Evolutionary conservation across 495 filamentous ascomycete genomes (phyloP).

Genomic region (Aspergillus steynii): DNA sequence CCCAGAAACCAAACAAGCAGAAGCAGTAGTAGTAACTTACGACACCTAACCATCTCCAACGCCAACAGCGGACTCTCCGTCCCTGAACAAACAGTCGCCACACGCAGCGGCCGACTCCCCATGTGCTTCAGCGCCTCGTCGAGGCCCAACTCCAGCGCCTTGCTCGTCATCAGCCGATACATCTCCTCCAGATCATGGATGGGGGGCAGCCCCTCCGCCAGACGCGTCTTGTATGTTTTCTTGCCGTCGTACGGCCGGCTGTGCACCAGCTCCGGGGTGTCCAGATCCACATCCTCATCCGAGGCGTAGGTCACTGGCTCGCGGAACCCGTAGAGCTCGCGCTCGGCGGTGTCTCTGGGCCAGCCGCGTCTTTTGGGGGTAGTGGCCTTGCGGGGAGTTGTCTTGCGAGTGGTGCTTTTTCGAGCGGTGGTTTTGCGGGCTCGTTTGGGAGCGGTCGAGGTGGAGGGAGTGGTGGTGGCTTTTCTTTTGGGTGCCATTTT

Average conservation of each 20-base stretch:
- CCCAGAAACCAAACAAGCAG: not conserved
- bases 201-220: slow-evolving; percentile 42
- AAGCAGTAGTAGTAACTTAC: not conserved
- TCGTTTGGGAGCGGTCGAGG: too few species aligned
- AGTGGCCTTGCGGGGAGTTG: too few species aligned
- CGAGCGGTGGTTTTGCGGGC: too few species aligned
- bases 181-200: slow-evolving; percentile 50
- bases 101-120: slow-evolving; percentile 47
- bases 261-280: slow-evolving; percentile 22
- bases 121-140: slow-evolving; percentile 36
- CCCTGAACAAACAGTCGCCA: slow-evolving; percentile 81
- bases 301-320: not conserved
- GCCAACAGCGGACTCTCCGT: slow-evolving; percentile 78
- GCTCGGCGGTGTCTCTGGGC: not conserved
- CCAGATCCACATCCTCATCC: slow-evolving; percentile 4
- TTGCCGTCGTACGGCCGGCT: slow-evolving; percentile 11
- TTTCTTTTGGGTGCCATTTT: too few species aligned
- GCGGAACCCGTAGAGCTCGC: not conserved
- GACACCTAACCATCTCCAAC: slow-evolving; percentile 48
- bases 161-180: slow-evolving; percentile 45
- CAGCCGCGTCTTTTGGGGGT: not conserved
- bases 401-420: not conserved
- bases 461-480: too few species aligned
- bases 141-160: slow-evolving; percentile 40
- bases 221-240: slow-evolving; percentile 12